These are phyloP conservation scores for Endothia cerciana DNA, from an alignment of 2,329 filamentous ascomycete genomes.

Conservation along the genomic window DNA sequence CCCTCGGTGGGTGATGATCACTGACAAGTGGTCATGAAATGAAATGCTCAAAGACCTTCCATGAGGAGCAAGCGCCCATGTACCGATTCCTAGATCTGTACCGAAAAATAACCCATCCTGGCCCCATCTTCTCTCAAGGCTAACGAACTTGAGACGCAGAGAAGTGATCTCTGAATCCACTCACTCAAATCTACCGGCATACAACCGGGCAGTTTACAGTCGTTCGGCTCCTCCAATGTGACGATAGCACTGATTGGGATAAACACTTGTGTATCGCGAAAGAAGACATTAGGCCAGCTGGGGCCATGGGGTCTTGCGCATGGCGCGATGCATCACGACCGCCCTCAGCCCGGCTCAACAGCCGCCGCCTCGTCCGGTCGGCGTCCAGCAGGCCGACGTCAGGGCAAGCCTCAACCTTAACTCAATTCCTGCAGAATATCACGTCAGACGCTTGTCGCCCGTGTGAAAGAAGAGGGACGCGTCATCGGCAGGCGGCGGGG, in stretches of 20 bases:
- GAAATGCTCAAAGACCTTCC: conserved; percentile 2
- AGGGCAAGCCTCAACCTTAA: conserved; percentile 2
- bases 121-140: neutral
- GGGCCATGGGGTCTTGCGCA: neutral
- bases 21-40: neutral
- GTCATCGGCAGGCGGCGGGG: conserved; percentile 33
- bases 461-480: conserved; percentile 27
- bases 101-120: neutral
- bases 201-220: conserved; percentile 7
- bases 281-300: no score
- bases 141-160: conserved; percentile 10
- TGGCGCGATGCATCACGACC: neutral
- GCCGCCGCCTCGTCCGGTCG: neutral
- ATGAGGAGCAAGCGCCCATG: conserved; percentile 5
- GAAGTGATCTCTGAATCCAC: neutral
- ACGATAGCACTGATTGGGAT: neutral
- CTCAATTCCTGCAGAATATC: conserved; percentile 5
- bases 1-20: neutral
- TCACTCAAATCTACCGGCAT: conserved; percentile 12
- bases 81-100: neutral
- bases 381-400: neutral
- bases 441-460: neutral
- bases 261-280: neutral
- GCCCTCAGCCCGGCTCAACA: neutral
- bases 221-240: neutral